Evolutionary conservation across 805 yeast genomes (phyloP), one percentile per base, ranked within the genome.

Genomic region (Hanseniaspora taiwanica): DNA sequence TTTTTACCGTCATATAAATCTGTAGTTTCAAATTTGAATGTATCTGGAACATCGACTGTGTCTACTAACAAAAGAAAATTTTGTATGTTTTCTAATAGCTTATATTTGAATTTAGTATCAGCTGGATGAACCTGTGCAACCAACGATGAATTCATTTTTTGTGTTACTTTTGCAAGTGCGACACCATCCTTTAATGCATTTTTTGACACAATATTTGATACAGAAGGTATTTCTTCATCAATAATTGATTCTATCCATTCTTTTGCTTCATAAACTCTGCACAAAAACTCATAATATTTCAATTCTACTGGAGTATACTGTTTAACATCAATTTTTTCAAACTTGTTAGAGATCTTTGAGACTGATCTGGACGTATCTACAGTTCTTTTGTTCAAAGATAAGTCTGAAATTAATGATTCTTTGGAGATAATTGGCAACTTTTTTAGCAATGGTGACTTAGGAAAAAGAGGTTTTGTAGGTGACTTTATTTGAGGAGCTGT

Each of bases 1-100:
- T 89, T 82, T 52, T 85, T 87, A 53, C 80, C 79, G 54, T 91
- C 96, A 60, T 86, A 91, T 27, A 91, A 66, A 59, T 91, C 98
- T 3, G 94, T 86, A 43, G 87, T 71, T 56, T 89, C 98, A 55
- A 91, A 91, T 37, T 81, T 71, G 57, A 87, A 91, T 40, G 86
- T 68, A 42, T 83, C 87, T 1, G 97, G 98, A 48, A 91, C 76
- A 21, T 74, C 77, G 44, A 85, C 68, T 43, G 65, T 72, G 42
- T 74, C 78, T 23, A 85, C 64, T 42, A 89, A 72, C 17, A 70
- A 65, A 55, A 89, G 79, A 56, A 89, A 87, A 18, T 76, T 67
- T 50, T 85, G 84, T 54, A 91, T 89, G 55, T 91, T 91, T 54
- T 91, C 96, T 0, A 95, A 84, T 57, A 85, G 95, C 46, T 81